These are phyloP conservation scores for Colletotrichum tanaceti DNA, from an alignment of 2,329 filamentous ascomycete species.

Conservation along the genomic window DNA sequence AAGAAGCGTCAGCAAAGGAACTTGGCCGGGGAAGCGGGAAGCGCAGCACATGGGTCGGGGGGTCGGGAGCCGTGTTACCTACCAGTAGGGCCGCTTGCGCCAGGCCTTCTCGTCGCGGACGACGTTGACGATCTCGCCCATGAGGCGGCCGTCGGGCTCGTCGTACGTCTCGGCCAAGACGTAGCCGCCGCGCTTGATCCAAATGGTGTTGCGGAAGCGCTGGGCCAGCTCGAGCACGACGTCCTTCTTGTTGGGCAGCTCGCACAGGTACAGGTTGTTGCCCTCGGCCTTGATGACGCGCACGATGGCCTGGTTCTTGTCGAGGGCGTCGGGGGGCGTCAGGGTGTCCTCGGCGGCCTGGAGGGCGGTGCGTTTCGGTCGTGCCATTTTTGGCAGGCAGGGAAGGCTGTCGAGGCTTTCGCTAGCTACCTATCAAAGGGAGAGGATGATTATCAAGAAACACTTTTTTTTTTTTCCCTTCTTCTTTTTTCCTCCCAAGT, in stretches of 20 bases:
- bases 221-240: slow-evolving; percentile 84
- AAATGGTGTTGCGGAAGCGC: slow-evolving; percentile 90
- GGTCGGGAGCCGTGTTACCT: slow-evolving; percentile 61
- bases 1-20: neutral
- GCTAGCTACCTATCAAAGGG: neutral
- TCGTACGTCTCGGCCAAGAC: slow-evolving; percentile 81
- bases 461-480: slow-evolving; percentile 26
- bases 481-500: neutral
- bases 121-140: slow-evolving; percentile 92
- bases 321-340: slow-evolving; percentile 69
- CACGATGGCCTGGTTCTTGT: slow-evolving; percentile 74
- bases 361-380: slow-evolving; percentile 76
- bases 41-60: no score
- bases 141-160: slow-evolving; percentile 79
- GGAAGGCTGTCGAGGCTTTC: neutral
- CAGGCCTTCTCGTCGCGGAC: slow-evolving; percentile 91
- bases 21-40: neutral
- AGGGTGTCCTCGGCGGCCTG: slow-evolving; percentile 80
- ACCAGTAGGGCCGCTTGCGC: slow-evolving; percentile 93
- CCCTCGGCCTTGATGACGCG: slow-evolving; percentile 85
- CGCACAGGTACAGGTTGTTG: slow-evolving; percentile 88
- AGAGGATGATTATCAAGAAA: neutral
- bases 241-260: slow-evolving; percentile 73
- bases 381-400: slow-evolving; percentile 48
- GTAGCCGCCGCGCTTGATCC: slow-evolving; percentile 90